These are phyloP conservation scores for Penicillium sp. DNA, from an alignment of 2,329 filamentous ascomycete genomes.

Conservation along the genomic window DNA sequence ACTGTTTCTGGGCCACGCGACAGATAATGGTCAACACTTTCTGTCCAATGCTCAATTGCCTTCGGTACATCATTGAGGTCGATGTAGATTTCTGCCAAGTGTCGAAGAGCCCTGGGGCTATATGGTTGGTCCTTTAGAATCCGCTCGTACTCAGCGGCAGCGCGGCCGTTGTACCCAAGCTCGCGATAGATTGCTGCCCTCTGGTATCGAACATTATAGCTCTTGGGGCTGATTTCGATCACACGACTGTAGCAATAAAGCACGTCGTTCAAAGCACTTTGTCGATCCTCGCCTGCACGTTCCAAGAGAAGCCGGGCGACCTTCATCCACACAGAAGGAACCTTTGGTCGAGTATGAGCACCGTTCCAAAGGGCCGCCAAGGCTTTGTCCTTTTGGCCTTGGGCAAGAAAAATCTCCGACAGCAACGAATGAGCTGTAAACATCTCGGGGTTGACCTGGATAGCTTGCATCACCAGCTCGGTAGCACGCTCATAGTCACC, in stretches of 20 bases:
- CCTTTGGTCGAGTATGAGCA: conserved; percentile 53
- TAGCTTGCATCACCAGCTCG: conserved; percentile 45
- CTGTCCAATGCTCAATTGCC: conserved; percentile 50
- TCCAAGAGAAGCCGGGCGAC: conserved; percentile 54
- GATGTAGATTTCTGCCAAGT: conserved; percentile 55
- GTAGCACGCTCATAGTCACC: conserved; percentile 45
- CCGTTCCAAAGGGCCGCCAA: conserved; percentile 55
- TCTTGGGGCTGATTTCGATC: conserved; percentile 49
- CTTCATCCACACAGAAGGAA: conserved; percentile 54
- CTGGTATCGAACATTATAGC: conserved; percentile 52
- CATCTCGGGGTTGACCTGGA: conserved; percentile 58
- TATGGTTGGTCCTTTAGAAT: conserved; percentile 53
- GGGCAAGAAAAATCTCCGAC: conserved; percentile 54
- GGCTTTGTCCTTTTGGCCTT: conserved; percentile 55
- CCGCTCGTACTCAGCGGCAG: conserved; percentile 50
- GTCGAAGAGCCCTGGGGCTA: conserved; percentile 52
- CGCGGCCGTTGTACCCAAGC: conserved; percentile 44
- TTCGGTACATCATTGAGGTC: conserved; percentile 48
- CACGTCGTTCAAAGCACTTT: conserved; percentile 45
- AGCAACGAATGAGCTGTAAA: conserved; percentile 58
- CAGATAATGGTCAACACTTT: conserved; percentile 49
- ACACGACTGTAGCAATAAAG: conserved; percentile 53
- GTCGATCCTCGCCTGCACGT: conserved; percentile 43
- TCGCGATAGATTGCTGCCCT: conserved; percentile 55
- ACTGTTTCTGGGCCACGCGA: conserved; percentile 43